Conservation (phyloP, 2,329 filamentous ascomycete species). For the Aspergillus sp. region DNA sequence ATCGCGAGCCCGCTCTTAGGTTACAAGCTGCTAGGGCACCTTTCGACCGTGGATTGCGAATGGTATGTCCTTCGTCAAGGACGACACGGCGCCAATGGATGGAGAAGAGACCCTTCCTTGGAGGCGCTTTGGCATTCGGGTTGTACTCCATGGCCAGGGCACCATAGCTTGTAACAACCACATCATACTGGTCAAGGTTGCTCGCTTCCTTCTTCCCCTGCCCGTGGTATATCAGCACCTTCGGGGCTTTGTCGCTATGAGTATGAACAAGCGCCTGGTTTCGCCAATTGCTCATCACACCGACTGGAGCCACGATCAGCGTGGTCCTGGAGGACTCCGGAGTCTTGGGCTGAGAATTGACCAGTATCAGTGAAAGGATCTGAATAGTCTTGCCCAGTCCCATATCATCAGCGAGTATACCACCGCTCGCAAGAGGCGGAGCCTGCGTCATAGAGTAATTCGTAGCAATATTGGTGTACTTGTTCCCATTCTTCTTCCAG, state of each 20-base stretch:
- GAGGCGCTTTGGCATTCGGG: slow-evolving; percentile 47
- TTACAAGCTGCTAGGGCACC: slow-evolving; percentile 67
- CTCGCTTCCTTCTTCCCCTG: slow-evolving; percentile 57
- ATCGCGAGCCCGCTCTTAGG: slow-evolving; percentile 70
- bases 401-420: slow-evolving; percentile 91
- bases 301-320: slow-evolving; percentile 77
- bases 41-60: slow-evolving; percentile 76
- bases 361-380: slow-evolving; percentile 75
- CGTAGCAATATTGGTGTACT: slow-evolving; percentile 70
- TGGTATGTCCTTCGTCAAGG: slow-evolving; percentile 79
- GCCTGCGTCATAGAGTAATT: slow-evolving; percentile 61
- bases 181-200: slow-evolving; percentile 67
- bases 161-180: slow-evolving; percentile 84
- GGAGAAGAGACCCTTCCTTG: slow-evolving; percentile 59
- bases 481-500: slow-evolving; percentile 63
- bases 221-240: slow-evolving; percentile 75
- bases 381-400: slow-evolving; percentile 87
- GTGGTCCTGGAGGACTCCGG: slow-evolving; percentile 61
- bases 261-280: slow-evolving; percentile 76
- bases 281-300: slow-evolving; percentile 89
- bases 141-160: slow-evolving; percentile 69
- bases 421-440: slow-evolving; percentile 72
- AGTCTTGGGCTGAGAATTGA: slow-evolving; percentile 49
- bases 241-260: slow-evolving; percentile 61
- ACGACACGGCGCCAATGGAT: slow-evolving; percentile 76